Evolutionary conservation across 2,329 filamentous ascomycete genomes (phyloP), one percentile per base, ranked within the genome.

Genomic region (Fusarium sororula): DNA sequence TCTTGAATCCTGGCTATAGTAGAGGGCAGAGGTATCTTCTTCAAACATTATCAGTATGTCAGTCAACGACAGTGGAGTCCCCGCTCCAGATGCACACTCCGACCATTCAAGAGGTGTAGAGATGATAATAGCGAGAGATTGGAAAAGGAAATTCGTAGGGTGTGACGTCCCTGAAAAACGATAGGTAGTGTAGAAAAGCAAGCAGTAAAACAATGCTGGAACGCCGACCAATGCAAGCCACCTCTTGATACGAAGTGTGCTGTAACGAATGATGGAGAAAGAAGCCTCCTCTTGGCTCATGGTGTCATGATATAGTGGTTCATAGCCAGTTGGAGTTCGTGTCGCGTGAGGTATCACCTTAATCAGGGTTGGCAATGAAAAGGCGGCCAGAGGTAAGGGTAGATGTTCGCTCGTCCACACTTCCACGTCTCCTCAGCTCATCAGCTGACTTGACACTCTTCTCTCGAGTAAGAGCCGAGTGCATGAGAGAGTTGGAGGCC

Each of bases 311-410:
- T 55, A 63, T 61, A 55, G 66, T 63, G 45, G 53, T 63, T 63
- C 28, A 41, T 67, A 55, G 58, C 56, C 62, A 60, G 41, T 44
- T 55, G 65, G 39, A 50, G 58, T 51, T 44, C 51, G 56, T 58
- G 26, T 44, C 18, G 50, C 60, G 32, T 58, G n/a, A 57, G 57
- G 51, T 6, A 66, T 56, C 32, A 30, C 51, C 32, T 69, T 83
- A 89, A 82, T 96, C 94, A 24, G 94, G 94, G 82, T 97, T 97
- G 77, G 94, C 94, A 79, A 97, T 95, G 82, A 93, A 96, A 66
- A 97, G 87, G 71, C 94, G 89, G 55, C 91, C 91, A 35, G 90
- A 88, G 26, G 89, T 90, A 81, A 96, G 91, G 3, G 93, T 95
- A 83, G 90, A 92, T 10, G 92, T 93, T 78, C 93, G 87, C 82